A percentile compares a stretch with the other conserved stretches of the same genome.
Conservation (phyloP, 1,139 yeast genomes). For the Geotrichum reessii region DNA sequence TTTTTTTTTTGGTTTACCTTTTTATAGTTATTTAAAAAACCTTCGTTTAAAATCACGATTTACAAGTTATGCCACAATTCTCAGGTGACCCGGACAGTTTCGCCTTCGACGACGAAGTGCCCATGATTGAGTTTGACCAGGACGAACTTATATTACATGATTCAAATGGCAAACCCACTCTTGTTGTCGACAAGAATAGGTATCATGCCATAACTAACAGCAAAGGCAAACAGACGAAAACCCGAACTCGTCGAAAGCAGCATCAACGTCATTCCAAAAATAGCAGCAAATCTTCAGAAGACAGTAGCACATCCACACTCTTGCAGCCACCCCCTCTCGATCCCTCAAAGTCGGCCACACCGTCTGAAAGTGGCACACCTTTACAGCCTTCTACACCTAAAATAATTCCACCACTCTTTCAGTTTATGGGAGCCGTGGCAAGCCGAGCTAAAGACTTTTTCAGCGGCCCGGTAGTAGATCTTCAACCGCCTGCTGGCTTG, state of each 20-base stretch:
- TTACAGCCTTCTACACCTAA: constrained; percentile 1
- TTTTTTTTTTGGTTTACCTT: background rate
- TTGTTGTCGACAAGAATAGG: background rate
- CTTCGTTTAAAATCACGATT: background rate
- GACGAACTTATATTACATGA: constrained; percentile 4
- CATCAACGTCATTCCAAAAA: background rate
- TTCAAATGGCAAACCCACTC: background rate
- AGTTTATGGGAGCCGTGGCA: constrained; percentile 15
- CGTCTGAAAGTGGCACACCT: constrained; percentile 1
- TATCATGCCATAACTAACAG: background rate
- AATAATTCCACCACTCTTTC: constrained; percentile 11
- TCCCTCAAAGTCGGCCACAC: background rate
- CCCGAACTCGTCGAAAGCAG: background rate
- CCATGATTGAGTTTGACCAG: constrained; percentile 9
- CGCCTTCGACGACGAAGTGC: constrained; percentile 15
- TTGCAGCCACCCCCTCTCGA: background rate
- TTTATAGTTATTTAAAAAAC: background rate
- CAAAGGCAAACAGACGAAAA: background rate
- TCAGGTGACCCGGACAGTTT: constrained; percentile 5
- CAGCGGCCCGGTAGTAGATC: background rate
- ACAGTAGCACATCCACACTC: background rate
- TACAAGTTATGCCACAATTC: background rate
- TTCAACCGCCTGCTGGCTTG: background rate
- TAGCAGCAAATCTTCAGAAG: background rate
- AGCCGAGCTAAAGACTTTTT: constrained; percentile 10